Evolutionary conservation across 176 grass and related monocot genomes (phyloP), one percentile per base, ranked within the genome.

Genomic region (Dactylis glomerata): DNA sequence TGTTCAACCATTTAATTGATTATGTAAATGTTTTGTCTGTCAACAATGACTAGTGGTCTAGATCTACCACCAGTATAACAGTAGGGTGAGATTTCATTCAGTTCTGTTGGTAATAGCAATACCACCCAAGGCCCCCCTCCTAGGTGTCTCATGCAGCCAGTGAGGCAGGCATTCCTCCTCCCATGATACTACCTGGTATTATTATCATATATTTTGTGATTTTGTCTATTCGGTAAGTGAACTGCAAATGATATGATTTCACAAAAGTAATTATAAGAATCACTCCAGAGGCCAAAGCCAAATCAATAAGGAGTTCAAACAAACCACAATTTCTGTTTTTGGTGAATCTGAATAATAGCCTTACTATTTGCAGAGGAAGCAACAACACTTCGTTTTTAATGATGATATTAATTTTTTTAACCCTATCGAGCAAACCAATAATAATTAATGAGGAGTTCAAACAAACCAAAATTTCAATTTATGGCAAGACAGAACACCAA

Each of bases 151-250:
- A 74, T 74, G 71, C 44, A 20, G 44, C 44, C 44, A 32, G 44
- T 22, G n/a, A 75, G 47, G 37, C 41, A 75, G 47, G 37, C 41
- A 51, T 75, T 47, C 59, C 58, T 58, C 52, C 52, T 76, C 46
- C 40, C 51, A 13, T 58, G n/a, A 54, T 22, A 68, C 37, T 82
- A 9, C 22, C 40, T 76, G 71, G 27, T 49, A 68, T 16, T 76
- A 22, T 73, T 73, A 73, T 49, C 70, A 73, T 73, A 30, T n/a
- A n/a, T n/a, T n/a, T n/a, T n/a, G n/a, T n/a, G n/a, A n/a, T 76
- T 68, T 87, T 86, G 13, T 68, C 1, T 55, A 23, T 56, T 73
- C 37, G 61, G 52, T 57, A 83, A 73, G 28, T 59, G 17, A 20
- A 57, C 26, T 22, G 9, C 37, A n/a, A 73, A 59, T 19, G 56